These are phyloP conservation scores for Nitzschia sp. DNA, from an alignment of 108 stramenopile species.

Conservation along the genomic window DNA sequence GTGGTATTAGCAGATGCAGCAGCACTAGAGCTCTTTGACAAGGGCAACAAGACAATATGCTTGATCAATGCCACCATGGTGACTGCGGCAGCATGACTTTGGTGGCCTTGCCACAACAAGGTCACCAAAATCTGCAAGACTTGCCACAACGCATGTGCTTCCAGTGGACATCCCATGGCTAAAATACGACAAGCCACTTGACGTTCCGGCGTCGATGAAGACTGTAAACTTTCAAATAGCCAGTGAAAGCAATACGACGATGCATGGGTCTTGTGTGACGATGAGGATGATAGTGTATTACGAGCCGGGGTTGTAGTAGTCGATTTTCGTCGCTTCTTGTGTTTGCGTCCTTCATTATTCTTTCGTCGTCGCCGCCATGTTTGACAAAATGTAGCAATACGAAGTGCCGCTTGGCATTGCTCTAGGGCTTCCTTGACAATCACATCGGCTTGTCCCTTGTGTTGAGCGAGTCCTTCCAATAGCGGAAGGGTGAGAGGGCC, in stretches of 20 bases:
- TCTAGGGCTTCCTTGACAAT: slow-evolving; percentile 21
- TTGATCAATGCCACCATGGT: slow-evolving; percentile 22
- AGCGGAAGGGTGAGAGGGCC: slow-evolving; percentile 28
- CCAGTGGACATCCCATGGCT: slow-evolving; percentile 27
- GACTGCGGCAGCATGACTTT: not conserved
- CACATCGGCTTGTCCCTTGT: slow-evolving; percentile 15
- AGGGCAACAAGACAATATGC: slow-evolving; percentile 11
- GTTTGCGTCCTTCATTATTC: slow-evolving; percentile 1
- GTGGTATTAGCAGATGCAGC: too few species aligned
- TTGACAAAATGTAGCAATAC: slow-evolving; percentile 17
- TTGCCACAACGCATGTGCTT: slow-evolving; percentile 16
- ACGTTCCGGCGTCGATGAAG: slow-evolving; percentile 31
- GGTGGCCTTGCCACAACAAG: not conserved
- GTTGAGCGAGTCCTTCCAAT: slow-evolving; percentile 35
- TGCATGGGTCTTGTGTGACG: not conserved
- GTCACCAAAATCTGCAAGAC: slow-evolving; percentile 13
- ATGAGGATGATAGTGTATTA: not conserved
- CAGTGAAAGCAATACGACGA: slow-evolving; percentile 21
- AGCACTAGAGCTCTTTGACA: not conserved
- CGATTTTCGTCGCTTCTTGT: not conserved
- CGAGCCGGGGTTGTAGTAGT: not conserved
- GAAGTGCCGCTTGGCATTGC: slow-evolving; percentile 20
- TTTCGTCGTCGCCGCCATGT: not conserved
- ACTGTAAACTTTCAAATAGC: slow-evolving; percentile 31
- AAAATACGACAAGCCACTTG: slow-evolving; percentile 29